Conservation (phyloP, 139 green algal genomes). For the Desmodesmus armatus region DNA sequence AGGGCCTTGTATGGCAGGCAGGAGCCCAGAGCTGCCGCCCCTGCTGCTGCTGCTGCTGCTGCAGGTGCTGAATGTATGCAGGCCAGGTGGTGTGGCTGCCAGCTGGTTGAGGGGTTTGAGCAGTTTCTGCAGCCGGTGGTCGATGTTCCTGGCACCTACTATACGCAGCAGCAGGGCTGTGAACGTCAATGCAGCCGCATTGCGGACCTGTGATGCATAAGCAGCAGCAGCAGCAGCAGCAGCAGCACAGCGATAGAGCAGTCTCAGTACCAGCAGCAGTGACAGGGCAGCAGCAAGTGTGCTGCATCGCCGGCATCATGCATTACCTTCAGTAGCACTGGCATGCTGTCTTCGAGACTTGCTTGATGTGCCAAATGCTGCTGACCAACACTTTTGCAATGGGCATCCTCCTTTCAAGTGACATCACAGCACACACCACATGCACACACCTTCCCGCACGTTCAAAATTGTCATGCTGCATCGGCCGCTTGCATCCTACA, state of each 20-base stretch:
- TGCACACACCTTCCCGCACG: no score
- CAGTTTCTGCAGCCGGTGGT: neutral
- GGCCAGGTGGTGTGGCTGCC: constrained; percentile 52
- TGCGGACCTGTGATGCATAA: constrained; percentile 73
- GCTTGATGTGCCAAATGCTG: no score
- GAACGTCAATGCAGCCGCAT: constrained; percentile 85
- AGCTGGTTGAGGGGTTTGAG: constrained; percentile 41
- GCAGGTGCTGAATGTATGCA: constrained; percentile 53
- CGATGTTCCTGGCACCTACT: constrained; percentile 86
- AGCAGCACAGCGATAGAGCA: neutral
- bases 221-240: neutral
- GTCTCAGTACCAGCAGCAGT: constrained; percentile 3
- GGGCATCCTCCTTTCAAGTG: no score
- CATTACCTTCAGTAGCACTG: no score
- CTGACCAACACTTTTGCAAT: no score
- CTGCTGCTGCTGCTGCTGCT: neutral
- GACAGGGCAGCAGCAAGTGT: neutral
- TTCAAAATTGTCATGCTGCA: no score
- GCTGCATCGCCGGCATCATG: neutral
- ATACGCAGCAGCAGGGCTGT: constrained; percentile 77
- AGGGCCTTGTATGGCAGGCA: constrained; percentile 37
- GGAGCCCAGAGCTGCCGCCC: neutral
- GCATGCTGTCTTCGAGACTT: no score
- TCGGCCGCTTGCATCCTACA: no score
- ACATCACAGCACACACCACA: no score